Base-by-base conservation (phyloP, 306 rosid species). In the Gillenia trifoliata region DNA sequence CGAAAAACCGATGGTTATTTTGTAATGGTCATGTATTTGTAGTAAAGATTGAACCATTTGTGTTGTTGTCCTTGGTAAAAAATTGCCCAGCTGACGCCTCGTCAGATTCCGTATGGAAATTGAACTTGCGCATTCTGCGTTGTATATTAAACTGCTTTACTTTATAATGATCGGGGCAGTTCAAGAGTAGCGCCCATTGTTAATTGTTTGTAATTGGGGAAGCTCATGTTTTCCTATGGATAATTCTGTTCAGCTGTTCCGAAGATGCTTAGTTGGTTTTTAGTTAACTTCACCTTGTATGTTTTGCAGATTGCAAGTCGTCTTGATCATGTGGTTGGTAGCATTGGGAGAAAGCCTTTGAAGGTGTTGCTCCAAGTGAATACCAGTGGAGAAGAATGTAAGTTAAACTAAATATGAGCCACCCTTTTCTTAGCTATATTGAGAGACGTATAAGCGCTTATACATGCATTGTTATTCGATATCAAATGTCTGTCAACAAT, bases 381-480 rank as follows among this genome's bases (percentile, higher is more conserved):
- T 86, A 94, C 99, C n/a, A 92, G 99, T 70, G 99, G 99, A 70
- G 99, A 94, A 87, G 83, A 80, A 70, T 83, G 99, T 94, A 84
- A 79, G 93, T 80, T 25, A 77, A 81, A 81, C 82, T 75, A 70
- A 49, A 70, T 59, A 34, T 55, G 31, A 70, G 63, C 45, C 33
- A 11, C 49, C 38, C 6, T 34, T 20, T 47, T 33, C 49, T 5
- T 6, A 22, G 33, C 31, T 54, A n/a, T 22, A 5, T 33, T 33
- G 30, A 31, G 70, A 22, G 29, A 38, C 38, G 71, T 55, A 13
- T 66, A n/a, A n/a, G 71, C 71, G 20, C 41, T 67, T 67, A 8
- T 16, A 8, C 50, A 40, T 52, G 49, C 49, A 1, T 52, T 22
- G 59, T 52, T 33, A 70, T 54, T 15, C 0, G 50, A 6, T 26